Evolutionary conservation across 108 stramenopile species (phyloP).

Genomic region (Conticribra guillardii): DNA sequence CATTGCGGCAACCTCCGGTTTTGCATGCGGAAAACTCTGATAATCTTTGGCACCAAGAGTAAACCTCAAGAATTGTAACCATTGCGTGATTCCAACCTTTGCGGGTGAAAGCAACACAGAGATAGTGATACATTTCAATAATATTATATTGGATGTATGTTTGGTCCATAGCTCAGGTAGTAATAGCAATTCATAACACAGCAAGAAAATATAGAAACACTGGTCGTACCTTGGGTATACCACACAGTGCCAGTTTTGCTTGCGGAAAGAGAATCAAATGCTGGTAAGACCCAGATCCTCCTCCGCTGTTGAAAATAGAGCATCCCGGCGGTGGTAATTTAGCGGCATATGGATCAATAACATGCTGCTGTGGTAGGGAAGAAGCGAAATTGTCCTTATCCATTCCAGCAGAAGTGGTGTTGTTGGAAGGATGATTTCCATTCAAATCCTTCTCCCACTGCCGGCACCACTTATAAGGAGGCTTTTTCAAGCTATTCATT

Average conservation of each 20-base stretch:
- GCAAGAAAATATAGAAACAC: conserved; percentile 37
- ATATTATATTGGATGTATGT: no score
- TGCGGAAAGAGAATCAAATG: conserved; percentile 35
- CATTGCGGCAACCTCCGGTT: conserved; percentile 40
- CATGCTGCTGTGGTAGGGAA: background rate
- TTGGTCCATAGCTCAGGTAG: no score
- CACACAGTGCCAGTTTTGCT: conserved; percentile 62
- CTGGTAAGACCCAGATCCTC: conserved; percentile 34
- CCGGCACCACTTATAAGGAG: conserved; percentile 44
- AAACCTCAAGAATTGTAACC: conserved; percentile 45
- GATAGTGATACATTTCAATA: no score
- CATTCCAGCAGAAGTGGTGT: no score
- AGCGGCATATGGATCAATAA: conserved; percentile 26
- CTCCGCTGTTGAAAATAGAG: conserved; percentile 15
- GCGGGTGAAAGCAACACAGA: no score
- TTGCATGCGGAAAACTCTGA: conserved; percentile 49
- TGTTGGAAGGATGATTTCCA: no score
- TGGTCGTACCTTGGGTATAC: conserved; percentile 55
- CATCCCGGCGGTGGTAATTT: conserved; percentile 38
- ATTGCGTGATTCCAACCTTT: conserved; percentile 63
- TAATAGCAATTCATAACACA: no score
- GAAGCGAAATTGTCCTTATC: no score
- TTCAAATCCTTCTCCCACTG: conserved; percentile 26
- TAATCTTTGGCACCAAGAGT: conserved; percentile 56
- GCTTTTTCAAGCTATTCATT: conserved; percentile 12